Evolutionary conservation across 2,329 filamentous ascomycete species (phyloP).

Genomic region (Taxawa tesnikishii): DNA sequence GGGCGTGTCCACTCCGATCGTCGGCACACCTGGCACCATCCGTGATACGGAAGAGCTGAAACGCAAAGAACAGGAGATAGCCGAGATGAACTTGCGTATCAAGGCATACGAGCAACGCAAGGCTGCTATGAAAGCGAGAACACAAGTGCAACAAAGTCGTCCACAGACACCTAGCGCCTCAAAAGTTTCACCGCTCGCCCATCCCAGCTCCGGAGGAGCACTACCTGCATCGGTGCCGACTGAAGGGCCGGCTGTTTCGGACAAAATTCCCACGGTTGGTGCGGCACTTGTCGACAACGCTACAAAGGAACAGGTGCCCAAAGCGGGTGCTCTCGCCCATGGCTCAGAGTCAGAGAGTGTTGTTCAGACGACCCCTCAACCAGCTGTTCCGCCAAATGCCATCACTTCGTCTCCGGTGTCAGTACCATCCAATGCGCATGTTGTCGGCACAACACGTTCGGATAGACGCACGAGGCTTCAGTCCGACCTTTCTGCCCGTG

Average conservation of each 20-base stretch:
- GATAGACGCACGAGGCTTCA: conserved; percentile 4
- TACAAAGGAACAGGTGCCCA: not conserved
- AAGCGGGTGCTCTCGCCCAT: not conserved
- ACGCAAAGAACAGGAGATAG: conserved; percentile 35
- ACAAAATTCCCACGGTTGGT: no score
- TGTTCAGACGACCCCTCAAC: no score
- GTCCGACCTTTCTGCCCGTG: conserved; percentile 5
- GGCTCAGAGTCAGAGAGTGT: no score
- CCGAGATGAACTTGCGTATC: conserved; percentile 34
- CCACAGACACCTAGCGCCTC: conserved; percentile 2
- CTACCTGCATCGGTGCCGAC: not conserved
- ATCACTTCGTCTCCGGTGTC: no score
- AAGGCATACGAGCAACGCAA: conserved; percentile 34
- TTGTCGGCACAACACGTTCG: no score
- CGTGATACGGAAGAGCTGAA: conserved; percentile 30
- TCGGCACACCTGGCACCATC: conserved; percentile 23
- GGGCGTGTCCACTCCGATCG: conserved; percentile 13
- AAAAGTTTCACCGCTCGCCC: not conserved
- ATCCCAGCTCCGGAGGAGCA: not conserved
- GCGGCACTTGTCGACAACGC: not conserved
- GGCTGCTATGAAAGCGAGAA: conserved; percentile 22
- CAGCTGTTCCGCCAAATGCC: no score
- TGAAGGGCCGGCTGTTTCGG: not conserved
- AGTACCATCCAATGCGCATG: no score
- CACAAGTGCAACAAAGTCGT: not conserved